These are phyloP conservation scores for Puya raimondii DNA, from an alignment of 176 grass and related monocot species.

Conservation along the genomic window DNA sequence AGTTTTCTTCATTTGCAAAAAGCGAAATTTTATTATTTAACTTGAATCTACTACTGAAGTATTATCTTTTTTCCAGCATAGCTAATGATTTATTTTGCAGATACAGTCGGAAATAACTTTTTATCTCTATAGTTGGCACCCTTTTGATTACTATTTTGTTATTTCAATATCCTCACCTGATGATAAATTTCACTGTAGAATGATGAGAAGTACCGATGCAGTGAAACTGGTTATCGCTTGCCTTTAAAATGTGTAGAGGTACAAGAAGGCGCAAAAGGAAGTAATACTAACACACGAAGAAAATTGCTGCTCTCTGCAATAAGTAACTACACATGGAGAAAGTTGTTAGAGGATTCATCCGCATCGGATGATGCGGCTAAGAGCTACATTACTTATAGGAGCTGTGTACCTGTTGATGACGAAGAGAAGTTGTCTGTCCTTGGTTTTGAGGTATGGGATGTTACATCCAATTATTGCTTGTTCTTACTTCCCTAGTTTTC, in stretches of 20 bases:
- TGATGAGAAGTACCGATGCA: constrained; percentile 79
- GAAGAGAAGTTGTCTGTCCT: constrained; percentile 80
- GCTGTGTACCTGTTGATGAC: constrained; percentile 57
- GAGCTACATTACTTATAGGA: constrained; percentile 75
- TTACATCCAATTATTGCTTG: neutral
- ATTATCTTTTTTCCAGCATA: too few species aligned
- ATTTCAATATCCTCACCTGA: neutral
- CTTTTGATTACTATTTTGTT: neutral
- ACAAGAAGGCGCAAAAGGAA: constrained; percentile 38
- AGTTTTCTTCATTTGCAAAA: too few species aligned
- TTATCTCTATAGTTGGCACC: neutral
- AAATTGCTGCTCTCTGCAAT: constrained; percentile 13
- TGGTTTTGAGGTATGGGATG: constrained; percentile 76
- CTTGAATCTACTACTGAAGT: too few species aligned
- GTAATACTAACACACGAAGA: constrained; percentile 38
- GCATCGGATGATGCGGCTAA: constrained; percentile 23
- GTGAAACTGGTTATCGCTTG: constrained; percentile 84
- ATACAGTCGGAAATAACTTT: neutral
- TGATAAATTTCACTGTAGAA: constrained; percentile 31
- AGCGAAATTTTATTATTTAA: too few species aligned
- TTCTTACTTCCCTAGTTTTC: neutral
- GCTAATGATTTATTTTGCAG: too few species aligned
- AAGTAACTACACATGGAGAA: constrained; percentile 29
- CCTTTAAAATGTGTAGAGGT: constrained; percentile 71
- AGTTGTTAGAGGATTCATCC: constrained; percentile 51